Base-by-base conservation (phyloP, 2,329 filamentous ascomycete genomes). In the Mycosphaerella sp. region DNA sequence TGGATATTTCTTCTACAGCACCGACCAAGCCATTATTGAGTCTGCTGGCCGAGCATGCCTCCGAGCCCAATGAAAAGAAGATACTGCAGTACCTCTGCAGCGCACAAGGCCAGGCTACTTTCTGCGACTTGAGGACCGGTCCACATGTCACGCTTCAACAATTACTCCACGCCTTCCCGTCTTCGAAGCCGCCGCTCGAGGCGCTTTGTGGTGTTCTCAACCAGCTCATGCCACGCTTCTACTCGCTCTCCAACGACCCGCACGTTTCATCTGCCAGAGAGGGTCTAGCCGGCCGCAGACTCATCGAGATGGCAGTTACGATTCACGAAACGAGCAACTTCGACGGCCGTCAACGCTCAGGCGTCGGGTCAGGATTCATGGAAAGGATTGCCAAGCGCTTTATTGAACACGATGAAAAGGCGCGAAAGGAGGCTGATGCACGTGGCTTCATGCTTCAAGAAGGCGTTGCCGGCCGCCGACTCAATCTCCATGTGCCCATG, bases 291-390 rank as follows among this genome's bases (percentile, higher is more conserved):
- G 79, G 80, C 59, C 86, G 87, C 58, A 86, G 90, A 27, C 74
- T 97, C 53, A 84, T 98, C 63, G 93, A 97, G 73, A 87, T 97
- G 64, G 93, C 93, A n/a, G 93, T 98, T 51, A 94, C 90, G 6
- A 84, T 98, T 54, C 93, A 97, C 68, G 89, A 96, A 69, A 82
- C 84, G 2, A 74, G 81, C 28, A 85, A 95, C 70, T 96, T 88
- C 86, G 79, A 78, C 49, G 77, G 76, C 43, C 58, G 58, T 4
- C 71, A 68, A 51, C 84, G 93, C 35, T 89, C 87, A 0, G 93
- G 93, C 41, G 84, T 96, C 9, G 89, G 90, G 42, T 95, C 89
- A 13, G 93, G 93, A 13, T 97, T 90, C 73, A 86, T 98, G 63
- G 90, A 97, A 71, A 83, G 89, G 28, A 79, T 94, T 63, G 90